Evolutionary conservation across 805 yeast species (phyloP).

Genomic region (Sugiyamaella marilandica): DNA sequence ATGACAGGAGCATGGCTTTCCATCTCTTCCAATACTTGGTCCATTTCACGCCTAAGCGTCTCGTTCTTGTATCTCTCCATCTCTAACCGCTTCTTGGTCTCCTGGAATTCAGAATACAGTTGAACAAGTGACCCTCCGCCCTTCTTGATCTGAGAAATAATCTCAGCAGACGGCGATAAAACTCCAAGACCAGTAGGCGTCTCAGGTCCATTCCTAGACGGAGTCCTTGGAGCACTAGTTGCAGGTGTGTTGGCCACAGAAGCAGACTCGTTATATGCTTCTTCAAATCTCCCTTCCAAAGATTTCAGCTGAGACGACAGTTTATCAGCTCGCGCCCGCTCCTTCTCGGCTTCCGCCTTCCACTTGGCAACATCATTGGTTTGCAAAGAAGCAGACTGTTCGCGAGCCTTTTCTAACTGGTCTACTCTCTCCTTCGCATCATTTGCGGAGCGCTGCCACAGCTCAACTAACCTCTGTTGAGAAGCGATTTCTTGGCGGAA

Average conservation of each 20-base stretch:
- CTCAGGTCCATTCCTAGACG: constrained; percentile 8
- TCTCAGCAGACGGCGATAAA: constrained; percentile 56
- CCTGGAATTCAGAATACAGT: constrained; percentile 58
- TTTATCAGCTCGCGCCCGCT: constrained; percentile 34
- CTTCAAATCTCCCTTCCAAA: constrained; percentile 36
- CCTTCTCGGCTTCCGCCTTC: constrained; percentile 36
- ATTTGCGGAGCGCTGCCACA: constrained; percentile 50
- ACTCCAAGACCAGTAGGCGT: constrained; percentile 23
- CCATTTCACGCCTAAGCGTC: constrained; percentile 64
- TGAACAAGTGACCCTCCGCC: constrained; percentile 61
- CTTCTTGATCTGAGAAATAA: constrained; percentile 41
- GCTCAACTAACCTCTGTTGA: constrained; percentile 56
- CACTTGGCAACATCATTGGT: constrained; percentile 29
- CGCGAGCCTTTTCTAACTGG: constrained; percentile 47
- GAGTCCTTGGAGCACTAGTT: constrained; percentile 24
- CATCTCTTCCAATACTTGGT: constrained; percentile 66
- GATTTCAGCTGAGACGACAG: constrained; percentile 39
- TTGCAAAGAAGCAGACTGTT: constrained; percentile 30
- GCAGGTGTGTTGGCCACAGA: constrained; percentile 15
- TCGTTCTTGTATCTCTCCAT: constrained; percentile 69
- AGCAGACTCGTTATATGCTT: constrained; percentile 9
- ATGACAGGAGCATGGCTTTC: constrained; percentile 76
- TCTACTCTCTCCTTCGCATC: constrained; percentile 50
- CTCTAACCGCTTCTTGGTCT: constrained; percentile 59
- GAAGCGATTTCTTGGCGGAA: constrained; percentile 53